Evolutionary conservation across 2,329 filamentous ascomycete species (phyloP), one percentile per base, ranked within the genome.

Genomic region (Colletotrichum sp.): DNA sequence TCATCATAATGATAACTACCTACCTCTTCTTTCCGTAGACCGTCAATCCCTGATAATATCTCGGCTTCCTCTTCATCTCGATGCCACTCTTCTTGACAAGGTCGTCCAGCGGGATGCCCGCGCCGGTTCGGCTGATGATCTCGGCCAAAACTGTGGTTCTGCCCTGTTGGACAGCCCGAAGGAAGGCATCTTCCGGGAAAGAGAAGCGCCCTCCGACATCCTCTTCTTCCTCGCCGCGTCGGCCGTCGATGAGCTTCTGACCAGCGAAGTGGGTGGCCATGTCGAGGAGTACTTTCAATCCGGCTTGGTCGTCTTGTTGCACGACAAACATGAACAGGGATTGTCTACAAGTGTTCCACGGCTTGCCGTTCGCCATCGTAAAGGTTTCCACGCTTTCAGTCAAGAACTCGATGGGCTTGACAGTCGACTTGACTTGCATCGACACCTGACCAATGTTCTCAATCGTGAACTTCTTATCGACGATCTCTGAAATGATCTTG

Each of bases 1-100:
- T 60, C 18, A n/a, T 15, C 13, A 13, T 8, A 24, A 15, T 12
- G 4, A 16, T 9, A 4, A 39, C 72, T 28, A 74, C 80, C 34
- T 82, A 87, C 87, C 86, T 86, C 81, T 96, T 96, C 83, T 92
- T 92, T 4, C 95, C 95, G 78, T 94, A 92, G 2, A 98, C 93
- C 2, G 92, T 93, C 34, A 96, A 84, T 0, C 95, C 95, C 83
- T 95, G 94, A 81, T 98, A 98, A 82, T 91, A 95, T 21, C 90
- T 89, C 1, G 94, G 91, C 82, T 93, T 94, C 78, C 91, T 87
- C 69, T 91, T 88, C 65, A 93, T 82, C 79, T 93, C 89, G 2
- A 94, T 84, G 4, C 94, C 94, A 72, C 89, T 93, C 72, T 90
- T 90, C 83, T 93, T 90, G 59, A 94, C 90, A 8, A 97, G 84